phyloP scores from a whole-genome alignment of 1,284 basidiomycete genomes.

The Leccinum subspadiceum region DNA sequence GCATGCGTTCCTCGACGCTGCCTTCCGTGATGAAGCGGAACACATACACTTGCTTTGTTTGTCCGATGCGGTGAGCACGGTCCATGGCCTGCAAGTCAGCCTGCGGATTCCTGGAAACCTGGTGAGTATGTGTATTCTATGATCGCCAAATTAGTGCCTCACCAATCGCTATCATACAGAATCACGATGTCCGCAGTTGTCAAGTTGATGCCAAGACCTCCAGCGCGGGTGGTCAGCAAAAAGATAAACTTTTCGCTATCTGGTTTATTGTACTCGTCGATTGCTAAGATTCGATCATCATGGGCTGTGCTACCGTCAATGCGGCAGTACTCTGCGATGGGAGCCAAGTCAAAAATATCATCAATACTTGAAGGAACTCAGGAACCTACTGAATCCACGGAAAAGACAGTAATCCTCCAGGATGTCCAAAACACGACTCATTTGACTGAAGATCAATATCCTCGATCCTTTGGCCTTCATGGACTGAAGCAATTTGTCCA shows the following conservation, averaged over 20 bases:
- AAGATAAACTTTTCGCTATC: slow-evolving; percentile 97
- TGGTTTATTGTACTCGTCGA: slow-evolving; percentile 98
- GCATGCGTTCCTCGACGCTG: slow-evolving; percentile 96
- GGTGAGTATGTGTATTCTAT: neutral
- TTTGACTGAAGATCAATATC: slow-evolving; percentile 97
- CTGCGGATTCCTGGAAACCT: slow-evolving; percentile 81
- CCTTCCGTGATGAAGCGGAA: slow-evolving; percentile 97
- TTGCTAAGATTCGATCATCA: slow-evolving; percentile 93
- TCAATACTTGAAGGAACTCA: neutral
- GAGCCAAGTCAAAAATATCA: neutral
- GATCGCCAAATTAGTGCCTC: neutral
- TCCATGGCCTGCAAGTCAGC: slow-evolving; percentile 99
- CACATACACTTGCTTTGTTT: slow-evolving; percentile 98
- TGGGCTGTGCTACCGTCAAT: slow-evolving; percentile 96
- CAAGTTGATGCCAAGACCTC: slow-evolving; percentile 96
- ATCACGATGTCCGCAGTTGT: slow-evolving; percentile 96
- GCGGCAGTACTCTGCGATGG: slow-evolving; percentile 82
- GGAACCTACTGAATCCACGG: slow-evolving; percentile 75
- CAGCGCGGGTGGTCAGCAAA: slow-evolving; percentile 96
- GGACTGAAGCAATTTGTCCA: slow-evolving; percentile 87
- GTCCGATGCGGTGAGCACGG: slow-evolving; percentile 96
- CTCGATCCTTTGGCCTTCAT: slow-evolving; percentile 95
- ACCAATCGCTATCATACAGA: slow-evolving; percentile 98
- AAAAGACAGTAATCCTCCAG: slow-evolving; percentile 98
- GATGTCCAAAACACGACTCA: slow-evolving; percentile 94